Evolutionary conservation across 805 yeast species (phyloP), one percentile per base, ranked within the genome.

Genomic region (Cyberlindnera nakhonratchasimensis): DNA sequence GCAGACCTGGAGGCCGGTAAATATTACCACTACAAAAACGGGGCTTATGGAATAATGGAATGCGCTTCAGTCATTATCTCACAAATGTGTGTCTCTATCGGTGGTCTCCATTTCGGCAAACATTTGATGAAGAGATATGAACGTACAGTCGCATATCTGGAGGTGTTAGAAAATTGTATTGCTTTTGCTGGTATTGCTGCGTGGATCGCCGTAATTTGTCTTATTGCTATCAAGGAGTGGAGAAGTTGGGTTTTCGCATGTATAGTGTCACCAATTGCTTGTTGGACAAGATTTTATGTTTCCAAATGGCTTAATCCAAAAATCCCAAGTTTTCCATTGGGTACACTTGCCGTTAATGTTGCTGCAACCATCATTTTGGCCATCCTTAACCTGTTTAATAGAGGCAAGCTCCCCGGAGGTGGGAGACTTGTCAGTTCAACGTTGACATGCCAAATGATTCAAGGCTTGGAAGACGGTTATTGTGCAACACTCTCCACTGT

Each of bases 1-100:
- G 69, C 80, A 1, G 69, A 77, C 52, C 59, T 70, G 5, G 47
- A 52, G 16, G 23, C 43, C n/a, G 51, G 43, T 3, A 29, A 24
- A 1, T 34, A 43, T 16, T 46, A 39, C 14, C 20, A 49, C 8
- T 72, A 71, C 51, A 86, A 86, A 1, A 83, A 79, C 47, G 65
- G 76, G 7, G 96, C 86, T 0, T 87, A 86, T 59, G 95, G 95
- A 0, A 75, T 85, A 2, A 80, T 86, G 81, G 86, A 81, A 44
- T 82, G 79, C 39, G 59, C 84, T 18, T 75, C 89, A 2, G 87
- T 84, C 2, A 33, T 77, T 0, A 51, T 86, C 1, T 64, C 75
- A 1, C 86, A 87, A 41, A 46, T 85, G 45, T 71, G 78, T 9
- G 66, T 83, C 11, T 83, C 93, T 0, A 59, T 79, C 35, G 65